A percentile compares a stretch with the other conserved stretches of the same genome.
Evolutionary conservation across 2,329 filamentous ascomycete genomes (phyloP).

Genomic region (Chalaropsis thielavioides): DNA sequence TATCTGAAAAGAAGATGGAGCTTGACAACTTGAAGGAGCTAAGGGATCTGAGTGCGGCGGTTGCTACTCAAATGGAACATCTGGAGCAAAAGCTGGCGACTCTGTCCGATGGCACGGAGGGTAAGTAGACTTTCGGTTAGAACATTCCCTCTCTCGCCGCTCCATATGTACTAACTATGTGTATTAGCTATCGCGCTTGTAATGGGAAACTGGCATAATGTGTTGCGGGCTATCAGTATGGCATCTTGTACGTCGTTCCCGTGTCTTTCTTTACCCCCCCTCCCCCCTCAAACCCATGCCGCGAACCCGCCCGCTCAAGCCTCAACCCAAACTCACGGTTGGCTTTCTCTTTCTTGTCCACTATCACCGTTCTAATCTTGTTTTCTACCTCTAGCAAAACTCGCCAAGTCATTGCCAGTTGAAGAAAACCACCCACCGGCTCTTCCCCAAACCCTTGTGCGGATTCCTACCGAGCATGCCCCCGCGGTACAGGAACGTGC

Average conservation of each 20-base stretch:
- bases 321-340: neutral
- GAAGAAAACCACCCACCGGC: constrained; percentile 7
- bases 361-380: neutral
- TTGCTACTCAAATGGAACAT: constrained; percentile 70
- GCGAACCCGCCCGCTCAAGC: neutral
- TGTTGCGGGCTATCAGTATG: constrained; percentile 73
- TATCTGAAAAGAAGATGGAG: constrained; percentile 75
- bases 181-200: constrained; percentile 63
- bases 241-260: constrained; percentile 50
- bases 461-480: constrained; percentile 70
- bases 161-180: neutral
- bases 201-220: constrained; percentile 76
- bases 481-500: constrained; percentile 47
- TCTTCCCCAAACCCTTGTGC: constrained; percentile 67
- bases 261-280: neutral
- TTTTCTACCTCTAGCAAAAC: constrained; percentile 9
- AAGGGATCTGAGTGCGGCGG: constrained; percentile 60
- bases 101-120: constrained; percentile 68
- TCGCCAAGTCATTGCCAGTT: constrained; percentile 1
- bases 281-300: neutral
- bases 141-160: neutral
- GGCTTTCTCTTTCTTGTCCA: neutral
- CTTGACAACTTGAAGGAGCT: constrained; percentile 65
- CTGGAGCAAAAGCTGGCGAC: constrained; percentile 65
- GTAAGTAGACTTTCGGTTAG: constrained; percentile 27